These are phyloP conservation scores for Mucor indicus DNA, from an alignment of 371 early-diverging fungal species.

Conservation along the genomic window DNA sequence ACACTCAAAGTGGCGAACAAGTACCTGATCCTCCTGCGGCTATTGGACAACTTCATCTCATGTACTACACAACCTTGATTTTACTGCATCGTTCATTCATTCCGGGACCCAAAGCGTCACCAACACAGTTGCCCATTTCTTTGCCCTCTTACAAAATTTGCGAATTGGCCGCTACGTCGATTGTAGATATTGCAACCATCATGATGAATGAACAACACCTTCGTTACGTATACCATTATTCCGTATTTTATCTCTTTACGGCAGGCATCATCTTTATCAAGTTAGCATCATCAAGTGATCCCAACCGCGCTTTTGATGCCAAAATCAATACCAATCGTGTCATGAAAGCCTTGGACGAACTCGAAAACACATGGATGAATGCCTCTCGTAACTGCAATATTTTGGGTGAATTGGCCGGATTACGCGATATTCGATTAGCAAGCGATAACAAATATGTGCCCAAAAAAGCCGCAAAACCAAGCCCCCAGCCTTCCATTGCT, in stretches of 20 bases:
- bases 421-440: constrained; percentile 31
- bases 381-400: constrained; percentile 39
- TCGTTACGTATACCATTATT: constrained; percentile 28
- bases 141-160: constrained; percentile 45
- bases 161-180: constrained; percentile 43
- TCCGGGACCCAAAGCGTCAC: constrained; percentile 29
- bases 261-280: constrained; percentile 47
- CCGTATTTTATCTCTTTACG: constrained; percentile 38
- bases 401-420: constrained; percentile 42
- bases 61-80: constrained; percentile 38
- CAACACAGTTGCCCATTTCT: constrained; percentile 18
- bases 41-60: constrained; percentile 42
- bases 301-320: constrained; percentile 28
- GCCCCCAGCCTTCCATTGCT: constrained; percentile 20
- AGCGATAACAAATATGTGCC: constrained; percentile 19
- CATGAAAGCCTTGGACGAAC: constrained; percentile 33
- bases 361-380: constrained; percentile 35
- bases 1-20: constrained; percentile 20
- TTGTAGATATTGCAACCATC: constrained; percentile 45
- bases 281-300: constrained; percentile 27
- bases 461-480: constrained; percentile 3
- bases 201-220: constrained; percentile 33
- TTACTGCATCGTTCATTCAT: constrained; percentile 44
- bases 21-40: constrained; percentile 25
- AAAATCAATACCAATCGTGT: constrained; percentile 34